A percentile compares a stretch with the other conserved stretches of the same genome.
Evolutionary conservation across 2,329 filamentous ascomycete species (phyloP).

Genomic region (Magnaporthales sp.): DNA sequence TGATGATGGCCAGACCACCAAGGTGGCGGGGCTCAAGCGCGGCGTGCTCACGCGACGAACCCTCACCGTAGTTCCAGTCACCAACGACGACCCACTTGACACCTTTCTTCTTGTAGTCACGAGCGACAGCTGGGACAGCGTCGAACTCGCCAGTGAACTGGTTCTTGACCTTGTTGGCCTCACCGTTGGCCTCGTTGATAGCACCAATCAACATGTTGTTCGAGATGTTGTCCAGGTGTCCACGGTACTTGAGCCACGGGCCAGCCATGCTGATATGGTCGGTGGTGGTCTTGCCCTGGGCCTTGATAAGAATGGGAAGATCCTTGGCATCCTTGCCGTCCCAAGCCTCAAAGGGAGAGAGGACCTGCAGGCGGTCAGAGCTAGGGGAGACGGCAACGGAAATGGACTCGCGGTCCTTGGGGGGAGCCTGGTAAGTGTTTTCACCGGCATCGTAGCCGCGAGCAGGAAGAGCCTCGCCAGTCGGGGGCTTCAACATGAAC

Average conservation of each 20-base stretch:
- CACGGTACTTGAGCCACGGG: slow-evolving; percentile 97
- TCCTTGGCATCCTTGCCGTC: slow-evolving; percentile 81
- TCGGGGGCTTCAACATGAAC: slow-evolving; percentile 76
- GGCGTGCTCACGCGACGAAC: slow-evolving; percentile 94
- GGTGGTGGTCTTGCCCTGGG: slow-evolving; percentile 90
- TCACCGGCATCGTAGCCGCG: slow-evolving; percentile 80
- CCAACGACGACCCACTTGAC: slow-evolving; percentile 96
- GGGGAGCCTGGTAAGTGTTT: slow-evolving; percentile 94
- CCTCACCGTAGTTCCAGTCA: slow-evolving; percentile 99
- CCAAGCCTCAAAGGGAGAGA: slow-evolving; percentile 80
- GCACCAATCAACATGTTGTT: slow-evolving; percentile 99
- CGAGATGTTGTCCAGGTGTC: slow-evolving; percentile 98
- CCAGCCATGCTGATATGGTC: slow-evolving; percentile 97
- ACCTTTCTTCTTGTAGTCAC: slow-evolving; percentile 97
- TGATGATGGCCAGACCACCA: slow-evolving; percentile 94
- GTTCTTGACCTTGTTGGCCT: slow-evolving; percentile 98
- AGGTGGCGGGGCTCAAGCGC: slow-evolving; percentile 96
- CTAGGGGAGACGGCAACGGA: slow-evolving; percentile 75
- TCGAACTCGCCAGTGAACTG: slow-evolving; percentile 73
- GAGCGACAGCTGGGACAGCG: slow-evolving; percentile 85
- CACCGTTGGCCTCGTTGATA: slow-evolving; percentile 88
- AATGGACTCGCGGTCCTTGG: slow-evolving; percentile 64
- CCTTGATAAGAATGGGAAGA: slow-evolving; percentile 92
- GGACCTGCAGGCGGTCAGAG: slow-evolving; percentile 89
- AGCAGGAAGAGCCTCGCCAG: slow-evolving; percentile 70